These are phyloP conservation scores for Amphicarpaea edgeworthii DNA, from an alignment of 306 rosid genomes.

Conservation along the genomic window DNA sequence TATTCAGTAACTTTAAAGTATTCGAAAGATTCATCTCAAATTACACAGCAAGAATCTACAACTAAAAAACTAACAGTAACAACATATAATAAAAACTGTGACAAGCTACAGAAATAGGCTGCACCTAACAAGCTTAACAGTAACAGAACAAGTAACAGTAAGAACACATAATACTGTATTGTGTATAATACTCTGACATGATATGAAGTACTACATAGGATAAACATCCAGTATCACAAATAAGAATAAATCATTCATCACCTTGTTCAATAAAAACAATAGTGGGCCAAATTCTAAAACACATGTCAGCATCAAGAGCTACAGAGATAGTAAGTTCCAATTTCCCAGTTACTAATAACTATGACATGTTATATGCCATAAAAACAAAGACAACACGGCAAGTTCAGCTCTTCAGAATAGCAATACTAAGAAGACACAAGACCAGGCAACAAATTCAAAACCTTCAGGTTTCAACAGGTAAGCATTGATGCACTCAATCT, in stretches of 20 bases:
- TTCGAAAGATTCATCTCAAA: background rate
- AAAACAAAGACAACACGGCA: background rate
- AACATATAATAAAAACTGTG: background rate
- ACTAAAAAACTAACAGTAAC: background rate
- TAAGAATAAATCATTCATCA: background rate
- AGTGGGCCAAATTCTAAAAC: background rate
- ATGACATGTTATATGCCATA: background rate
- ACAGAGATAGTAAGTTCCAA: background rate
- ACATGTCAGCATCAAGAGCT: background rate
- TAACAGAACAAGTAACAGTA: conserved; percentile 8
- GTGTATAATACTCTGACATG: background rate
- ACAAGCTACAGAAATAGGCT: background rate
- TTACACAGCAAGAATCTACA: background rate
- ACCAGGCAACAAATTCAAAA: conserved; percentile 4
- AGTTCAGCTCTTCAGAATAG: conserved; percentile 14
- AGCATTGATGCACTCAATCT: conserved; percentile 11
- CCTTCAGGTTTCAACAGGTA: background rate
- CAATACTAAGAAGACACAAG: background rate
- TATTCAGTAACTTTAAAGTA: background rate
- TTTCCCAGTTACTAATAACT: conserved; percentile 5
- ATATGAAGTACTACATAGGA: background rate
- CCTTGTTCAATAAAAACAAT: background rate
- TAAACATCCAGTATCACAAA: background rate
- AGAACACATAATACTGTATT: background rate
- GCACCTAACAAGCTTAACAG: background rate